phyloP scores from a whole-genome alignment of 768 basidiomycete genomes.

The Macrolepiota fuliginosa region DNA sequence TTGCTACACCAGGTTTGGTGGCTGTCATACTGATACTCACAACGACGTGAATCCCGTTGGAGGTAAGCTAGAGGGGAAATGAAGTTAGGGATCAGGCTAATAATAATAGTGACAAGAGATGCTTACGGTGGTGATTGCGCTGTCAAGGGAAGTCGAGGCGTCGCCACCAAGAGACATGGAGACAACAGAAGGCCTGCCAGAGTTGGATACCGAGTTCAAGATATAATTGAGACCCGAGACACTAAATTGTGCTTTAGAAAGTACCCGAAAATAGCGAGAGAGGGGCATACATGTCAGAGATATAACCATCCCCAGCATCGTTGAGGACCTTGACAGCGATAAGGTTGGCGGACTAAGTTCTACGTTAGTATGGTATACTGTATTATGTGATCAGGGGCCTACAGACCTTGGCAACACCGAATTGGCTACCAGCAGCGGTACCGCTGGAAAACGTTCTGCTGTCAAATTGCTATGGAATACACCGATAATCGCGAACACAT shows the following conservation, averaged over 20 bases:
- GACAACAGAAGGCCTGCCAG: conserved; percentile 20
- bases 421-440: background rate
- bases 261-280: background rate
- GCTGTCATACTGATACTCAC: conserved; percentile 4
- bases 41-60: conserved; percentile 22
- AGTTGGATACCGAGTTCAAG: background rate
- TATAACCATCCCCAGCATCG: conserved; percentile 18
- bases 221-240: background rate
- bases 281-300: conserved; percentile 17
- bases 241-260: background rate
- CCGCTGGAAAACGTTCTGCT: background rate
- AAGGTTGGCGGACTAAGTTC: conserved; percentile 15
- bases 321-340: conserved; percentile 25
- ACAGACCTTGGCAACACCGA: background rate
- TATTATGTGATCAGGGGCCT: background rate
- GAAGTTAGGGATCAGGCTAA: background rate
- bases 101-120: background rate
- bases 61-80: conserved; percentile 18
- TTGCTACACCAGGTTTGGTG: background rate
- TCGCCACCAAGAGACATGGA: conserved; percentile 21
- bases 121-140: conserved; percentile 18
- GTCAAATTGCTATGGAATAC: background rate
- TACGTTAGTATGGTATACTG: background rate
- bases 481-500: background rate
- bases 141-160: conserved; percentile 18